phyloP scores from a whole-genome alignment of 768 basidiomycete genomes.

The Rhodotorula kratochvilovae region DNA sequence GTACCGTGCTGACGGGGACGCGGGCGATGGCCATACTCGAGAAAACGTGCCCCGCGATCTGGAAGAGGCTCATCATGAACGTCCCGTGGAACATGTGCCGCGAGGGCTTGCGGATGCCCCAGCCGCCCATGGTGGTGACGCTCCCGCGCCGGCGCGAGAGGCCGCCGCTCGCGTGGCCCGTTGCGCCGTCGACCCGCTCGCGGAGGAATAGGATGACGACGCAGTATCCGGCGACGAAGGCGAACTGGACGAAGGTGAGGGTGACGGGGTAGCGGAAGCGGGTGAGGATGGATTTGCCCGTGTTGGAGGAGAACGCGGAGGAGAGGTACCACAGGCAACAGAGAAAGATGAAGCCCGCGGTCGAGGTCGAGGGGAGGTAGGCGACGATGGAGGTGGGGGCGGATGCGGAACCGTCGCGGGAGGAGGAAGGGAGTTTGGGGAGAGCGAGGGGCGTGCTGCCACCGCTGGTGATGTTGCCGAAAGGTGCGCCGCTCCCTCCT shows the following conservation, averaged over 20 bases:
- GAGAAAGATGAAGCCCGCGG: conserved; percentile 63
- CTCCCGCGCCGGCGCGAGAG: conserved; percentile 14
- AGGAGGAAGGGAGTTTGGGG: neutral
- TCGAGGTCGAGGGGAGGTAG: conserved; percentile 15
- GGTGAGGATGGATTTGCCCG: conserved; percentile 88
- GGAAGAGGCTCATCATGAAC: conserved; percentile 92
- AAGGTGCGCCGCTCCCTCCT: neutral
- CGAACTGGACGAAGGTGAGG: conserved; percentile 93
- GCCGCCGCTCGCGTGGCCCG: conserved; percentile 2
- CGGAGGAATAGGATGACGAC: conserved; percentile 62
- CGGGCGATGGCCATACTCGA: conserved; percentile 94
- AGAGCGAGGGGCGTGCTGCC: neutral
- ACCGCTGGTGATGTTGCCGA: neutral
- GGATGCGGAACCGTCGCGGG: neutral
- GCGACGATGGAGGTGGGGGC: neutral
- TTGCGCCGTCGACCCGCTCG: neutral
- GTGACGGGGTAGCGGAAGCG: conserved; percentile 93
- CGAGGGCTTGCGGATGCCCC: conserved; percentile 58
- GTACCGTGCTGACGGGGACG: conserved; percentile 94
- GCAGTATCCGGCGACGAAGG: conserved; percentile 83
- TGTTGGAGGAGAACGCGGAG: conserved; percentile 91
- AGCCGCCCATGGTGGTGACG: conserved; percentile 40
- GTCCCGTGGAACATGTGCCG: conserved; percentile 69
- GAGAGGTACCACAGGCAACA: conserved; percentile 90
- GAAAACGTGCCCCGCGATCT: conserved; percentile 96